Percentiles rank a stretch among this genome's conserved stretches.
Evolutionary conservation across 2,329 filamentous ascomycete species (phyloP).

Genomic region (Calcarisporium arbuscula): DNA sequence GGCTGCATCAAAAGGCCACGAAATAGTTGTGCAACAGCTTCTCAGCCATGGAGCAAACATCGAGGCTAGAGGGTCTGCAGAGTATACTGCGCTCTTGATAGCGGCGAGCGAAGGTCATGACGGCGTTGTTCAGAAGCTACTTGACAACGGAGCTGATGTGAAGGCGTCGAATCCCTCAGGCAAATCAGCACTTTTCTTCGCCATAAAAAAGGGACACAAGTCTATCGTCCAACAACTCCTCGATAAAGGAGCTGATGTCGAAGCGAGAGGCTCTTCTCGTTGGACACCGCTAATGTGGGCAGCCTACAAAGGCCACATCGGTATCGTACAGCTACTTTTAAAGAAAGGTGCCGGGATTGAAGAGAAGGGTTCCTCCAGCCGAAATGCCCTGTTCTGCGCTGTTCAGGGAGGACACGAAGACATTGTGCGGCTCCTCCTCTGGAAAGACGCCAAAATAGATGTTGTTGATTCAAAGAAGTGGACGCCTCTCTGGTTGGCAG

Average conservation of each 20-base stretch:
- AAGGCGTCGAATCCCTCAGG: too few species aligned
- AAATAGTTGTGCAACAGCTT: slow-evolving; percentile 1
- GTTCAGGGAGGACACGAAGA: not conserved
- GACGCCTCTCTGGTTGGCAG: too few species aligned
- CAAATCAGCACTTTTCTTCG: too few species aligned
- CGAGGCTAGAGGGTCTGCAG: not conserved
- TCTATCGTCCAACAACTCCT: slow-evolving; percentile 1
- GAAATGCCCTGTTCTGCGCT: too few species aligned
- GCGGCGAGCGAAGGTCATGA: slow-evolving; percentile 1
- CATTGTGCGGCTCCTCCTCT: slow-evolving; percentile 1
- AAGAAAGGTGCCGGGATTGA: slow-evolving; percentile 4
- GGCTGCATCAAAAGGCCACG: slow-evolving; percentile 1
- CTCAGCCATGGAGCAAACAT: not conserved
- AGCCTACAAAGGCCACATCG: not conserved
- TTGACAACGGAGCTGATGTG: too few species aligned
- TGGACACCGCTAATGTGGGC: slow-evolving; percentile 2
- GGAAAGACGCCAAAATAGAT: not conserved
- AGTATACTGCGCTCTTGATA: not conserved
- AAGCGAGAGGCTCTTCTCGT: not conserved
- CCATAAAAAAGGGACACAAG: not conserved
- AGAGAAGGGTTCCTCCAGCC: too few species aligned
- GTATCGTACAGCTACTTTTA: slow-evolving; percentile 1
- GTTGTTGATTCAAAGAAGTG: too few species aligned
- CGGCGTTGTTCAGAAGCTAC: not conserved
- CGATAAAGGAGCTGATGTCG: slow-evolving; percentile 2